Evolutionary conservation across 495 filamentous ascomycete genomes (phyloP).

Genomic region (Penicillium chermesinum): DNA sequence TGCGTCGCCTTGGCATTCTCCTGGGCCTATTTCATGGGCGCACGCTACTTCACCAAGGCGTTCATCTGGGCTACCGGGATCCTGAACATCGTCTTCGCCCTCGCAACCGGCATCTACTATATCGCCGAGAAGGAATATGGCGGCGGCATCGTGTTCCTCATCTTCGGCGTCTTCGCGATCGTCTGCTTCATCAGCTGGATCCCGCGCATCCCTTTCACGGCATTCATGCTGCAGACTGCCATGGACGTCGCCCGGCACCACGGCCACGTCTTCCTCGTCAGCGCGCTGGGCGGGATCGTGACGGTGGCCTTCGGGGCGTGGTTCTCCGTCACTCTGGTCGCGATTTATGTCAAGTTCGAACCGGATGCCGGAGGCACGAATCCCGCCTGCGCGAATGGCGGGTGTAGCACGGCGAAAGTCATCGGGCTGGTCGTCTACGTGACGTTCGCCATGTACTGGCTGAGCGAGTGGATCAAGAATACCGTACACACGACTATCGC

Average conservation of each 20-base stretch:
- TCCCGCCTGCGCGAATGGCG: conserved; percentile 64
- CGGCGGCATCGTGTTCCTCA: conserved; percentile 78
- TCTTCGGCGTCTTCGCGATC: conserved; percentile 75
- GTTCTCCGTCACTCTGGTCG: conserved; percentile 55
- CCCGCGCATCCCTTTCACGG: conserved; percentile 79
- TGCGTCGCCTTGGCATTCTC: conserved; percentile 66
- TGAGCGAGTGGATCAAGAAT: conserved; percentile 88
- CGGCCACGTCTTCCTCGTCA: conserved; percentile 84
- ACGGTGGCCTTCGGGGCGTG: conserved; percentile 67
- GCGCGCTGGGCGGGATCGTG: conserved; percentile 69
- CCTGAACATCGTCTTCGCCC: conserved; percentile 60
- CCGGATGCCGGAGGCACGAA: conserved; percentile 47
- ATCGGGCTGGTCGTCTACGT: conserved; percentile 81
- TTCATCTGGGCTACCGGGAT: conserved; percentile 85
- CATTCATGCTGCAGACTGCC: conserved; percentile 79
- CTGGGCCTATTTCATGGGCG: conserved; percentile 68
- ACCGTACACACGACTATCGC: conserved; percentile 83
- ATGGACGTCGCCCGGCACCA: conserved; percentile 80
- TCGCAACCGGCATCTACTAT: conserved; percentile 66
- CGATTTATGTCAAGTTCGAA: conserved; percentile 76
- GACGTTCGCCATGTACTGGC: conserved; percentile 89
- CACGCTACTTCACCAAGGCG: conserved; percentile 78
- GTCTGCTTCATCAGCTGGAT: conserved; percentile 82
- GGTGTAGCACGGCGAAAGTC: conserved; percentile 71
- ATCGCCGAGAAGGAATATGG: conserved; percentile 64